These are phyloP conservation scores for Sporothrix dimorphospora DNA, from an alignment of 2,329 filamentous ascomycete species.

Conservation along the genomic window DNA sequence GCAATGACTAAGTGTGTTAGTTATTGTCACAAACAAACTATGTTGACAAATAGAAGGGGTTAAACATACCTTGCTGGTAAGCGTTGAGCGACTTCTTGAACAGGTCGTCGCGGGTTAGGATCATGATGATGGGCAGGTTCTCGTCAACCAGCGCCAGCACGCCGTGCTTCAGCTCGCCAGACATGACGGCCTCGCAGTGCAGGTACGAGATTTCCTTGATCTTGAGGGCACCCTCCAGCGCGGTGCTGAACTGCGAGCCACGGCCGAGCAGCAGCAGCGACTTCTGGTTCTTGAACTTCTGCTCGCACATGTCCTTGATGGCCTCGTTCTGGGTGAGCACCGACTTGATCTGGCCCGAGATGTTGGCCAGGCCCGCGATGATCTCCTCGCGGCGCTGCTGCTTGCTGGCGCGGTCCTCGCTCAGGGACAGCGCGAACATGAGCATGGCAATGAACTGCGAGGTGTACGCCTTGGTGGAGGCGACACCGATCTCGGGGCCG, in stretches of 20 bases:
- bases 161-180: conserved; percentile 98
- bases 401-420: conserved; percentile 96
- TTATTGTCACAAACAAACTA: neutral
- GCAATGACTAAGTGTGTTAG: conserved; percentile 71
- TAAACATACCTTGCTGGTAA: conserved; percentile 83
- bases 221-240: conserved; percentile 95
- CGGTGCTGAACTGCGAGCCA: conserved; percentile 95
- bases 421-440: conserved; percentile 97
- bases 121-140: conserved; percentile 99
- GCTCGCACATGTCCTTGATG: conserved; percentile 92
- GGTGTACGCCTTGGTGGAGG: conserved; percentile 98
- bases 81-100: conserved; percentile 99
- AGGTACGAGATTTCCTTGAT: conserved; percentile 99
- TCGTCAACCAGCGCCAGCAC: conserved; percentile 96
- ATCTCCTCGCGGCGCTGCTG: conserved; percentile 89
- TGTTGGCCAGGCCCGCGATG: conserved; percentile 85
- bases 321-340: conserved; percentile 88
- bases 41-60: neutral
- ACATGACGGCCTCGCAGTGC: conserved; percentile 99
- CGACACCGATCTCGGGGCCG: conserved; percentile 97
- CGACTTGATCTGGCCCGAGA: conserved; percentile 89
- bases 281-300: conserved; percentile 97
- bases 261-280: conserved; percentile 89
- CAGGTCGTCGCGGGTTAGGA: conserved; percentile 91
- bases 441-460: conserved; percentile 99